These are phyloP conservation scores for Tremellales sp. DNA, from an alignment of 1,284 basidiomycete species.

Conservation along the genomic window DNA sequence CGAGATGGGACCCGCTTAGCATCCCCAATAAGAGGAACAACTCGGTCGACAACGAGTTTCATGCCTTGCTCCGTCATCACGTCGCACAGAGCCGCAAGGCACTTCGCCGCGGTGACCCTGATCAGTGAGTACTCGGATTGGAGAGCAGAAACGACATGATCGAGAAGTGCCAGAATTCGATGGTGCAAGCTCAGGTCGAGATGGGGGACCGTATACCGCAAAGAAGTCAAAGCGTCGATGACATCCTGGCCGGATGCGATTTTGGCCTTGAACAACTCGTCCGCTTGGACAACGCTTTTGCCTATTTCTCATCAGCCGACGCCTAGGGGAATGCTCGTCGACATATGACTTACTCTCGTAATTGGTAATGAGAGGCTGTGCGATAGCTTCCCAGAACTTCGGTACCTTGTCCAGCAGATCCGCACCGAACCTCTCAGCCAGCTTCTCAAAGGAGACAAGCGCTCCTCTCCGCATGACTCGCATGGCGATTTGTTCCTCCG, in stretches of 20 bases:
- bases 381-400: slow-evolving; percentile 91
- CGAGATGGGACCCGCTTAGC: slow-evolving; percentile 70
- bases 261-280: slow-evolving; percentile 12
- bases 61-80: slow-evolving; percentile 81
- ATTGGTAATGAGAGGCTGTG: no score
- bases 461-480: slow-evolving; percentile 70
- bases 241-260: slow-evolving; percentile 71
- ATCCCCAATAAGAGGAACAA: slow-evolving; percentile 84
- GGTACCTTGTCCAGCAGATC: slow-evolving; percentile 72
- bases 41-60: slow-evolving; percentile 77
- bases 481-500: slow-evolving; percentile 53
- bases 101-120: slow-evolving; percentile 78
- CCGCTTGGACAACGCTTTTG: slow-evolving; percentile 12
- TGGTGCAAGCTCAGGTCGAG: slow-evolving; percentile 68
- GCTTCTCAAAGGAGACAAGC: slow-evolving; percentile 70
- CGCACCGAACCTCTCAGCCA: slow-evolving; percentile 74
- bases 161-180: slow-evolving; percentile 68
- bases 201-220: slow-evolving; percentile 74
- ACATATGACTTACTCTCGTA: no score
- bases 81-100: slow-evolving; percentile 81
- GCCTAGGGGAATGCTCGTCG: no score
- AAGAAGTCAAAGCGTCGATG: slow-evolving; percentile 85
- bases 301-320: slow-evolving; percentile 9
- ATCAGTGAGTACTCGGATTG: slow-evolving; percentile 84
- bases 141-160: slow-evolving; percentile 68